phyloP scores from a whole-genome alignment of 768 basidiomycete species.

The Pisolithus sp. region DNA sequence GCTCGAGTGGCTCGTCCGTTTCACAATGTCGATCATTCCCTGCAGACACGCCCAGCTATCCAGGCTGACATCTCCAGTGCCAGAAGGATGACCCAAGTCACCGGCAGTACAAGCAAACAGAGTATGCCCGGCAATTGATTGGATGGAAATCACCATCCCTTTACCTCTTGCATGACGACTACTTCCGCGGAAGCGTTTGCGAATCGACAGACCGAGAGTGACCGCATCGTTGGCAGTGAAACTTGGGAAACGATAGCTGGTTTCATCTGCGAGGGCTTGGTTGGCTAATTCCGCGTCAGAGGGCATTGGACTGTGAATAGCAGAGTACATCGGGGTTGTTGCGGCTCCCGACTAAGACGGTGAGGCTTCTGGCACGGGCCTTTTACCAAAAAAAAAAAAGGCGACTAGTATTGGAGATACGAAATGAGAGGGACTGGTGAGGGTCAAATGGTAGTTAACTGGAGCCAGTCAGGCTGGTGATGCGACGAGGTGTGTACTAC shows the following conservation, averaged over 20 bases:
- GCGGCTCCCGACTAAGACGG: not conserved
- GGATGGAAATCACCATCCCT: conserved; percentile 75
- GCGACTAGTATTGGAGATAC: too few relatives aligned
- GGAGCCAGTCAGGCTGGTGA: too few relatives aligned
- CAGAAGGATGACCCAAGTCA: conserved; percentile 60
- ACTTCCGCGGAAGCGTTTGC: conserved; percentile 76
- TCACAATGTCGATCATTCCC: conserved; percentile 74
- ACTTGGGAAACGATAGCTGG: conserved; percentile 59
- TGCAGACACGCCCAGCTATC: conserved; percentile 78
- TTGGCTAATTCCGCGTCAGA: conserved; percentile 69
- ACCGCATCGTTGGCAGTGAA: conserved; percentile 77
- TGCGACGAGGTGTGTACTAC: too few relatives aligned
- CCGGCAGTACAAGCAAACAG: conserved; percentile 82
- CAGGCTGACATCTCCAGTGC: conserved; percentile 69
- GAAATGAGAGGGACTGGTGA: too few relatives aligned
- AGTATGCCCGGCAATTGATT: conserved; percentile 71
- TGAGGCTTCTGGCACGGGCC: not conserved
- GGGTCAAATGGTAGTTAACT: too few relatives aligned
- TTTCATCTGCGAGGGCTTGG: conserved; percentile 66
- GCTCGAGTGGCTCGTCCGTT: conserved; percentile 76
- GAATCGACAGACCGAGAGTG: conserved; percentile 69
- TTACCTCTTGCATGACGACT: conserved; percentile 69
- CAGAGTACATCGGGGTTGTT: conserved; percentile 50
- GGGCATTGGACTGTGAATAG: conserved; percentile 55
- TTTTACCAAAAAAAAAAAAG: not conserved